Evolutionary conservation across 371 early-diverging fungal species (phyloP), one percentile per base, ranked within the genome.

Genomic region (Apophysomyces elegans): DNA sequence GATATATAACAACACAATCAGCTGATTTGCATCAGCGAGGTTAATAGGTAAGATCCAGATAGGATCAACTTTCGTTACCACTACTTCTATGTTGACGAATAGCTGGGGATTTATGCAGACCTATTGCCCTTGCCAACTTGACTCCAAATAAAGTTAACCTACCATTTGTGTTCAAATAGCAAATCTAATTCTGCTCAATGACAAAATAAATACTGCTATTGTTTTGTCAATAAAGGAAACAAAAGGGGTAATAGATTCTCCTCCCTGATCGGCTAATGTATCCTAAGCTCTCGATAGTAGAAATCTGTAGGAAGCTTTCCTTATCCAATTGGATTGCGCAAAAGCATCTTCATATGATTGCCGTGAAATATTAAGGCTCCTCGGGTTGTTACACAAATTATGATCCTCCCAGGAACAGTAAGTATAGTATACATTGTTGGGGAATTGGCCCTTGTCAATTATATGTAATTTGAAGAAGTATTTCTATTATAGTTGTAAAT

Each of bases 281-380:
- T n/a, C 21, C 21, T 50, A 11, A 7, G 9, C 16, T 50, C 21
- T 50, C 54, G 8, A 21, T 50, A 8, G 21, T 50, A 9, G 21
- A 50, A 50, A 21, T 50, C 9, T n/a, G 54, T 50, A 16, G 21
- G 8, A 21, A 21, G 21, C 21, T 50, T 50, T 21, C 54, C 9
- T 50, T 50, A 21, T 21, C 21, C 21, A 21, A 21, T 7, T n/a
- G 9, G 54, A 50, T 21, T 5, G 54, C 21, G 54, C 5, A 26
- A 50, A 21, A 50, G 1, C 54, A 6, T 21, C 21, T 50, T 50
- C 54, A 50, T 50, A 50, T 50, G 54, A 50, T 50, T 50, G 21
- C 21, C 32, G 11, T 47, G 21, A 21, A 50, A 50, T 50, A 21
- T 50, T 50, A 16, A 50, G 54, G 21, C 21, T 5, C 21, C 21